Base-by-base conservation (phyloP, 2,329 filamentous ascomycete genomes). In the Verticillium longisporum region DNA sequence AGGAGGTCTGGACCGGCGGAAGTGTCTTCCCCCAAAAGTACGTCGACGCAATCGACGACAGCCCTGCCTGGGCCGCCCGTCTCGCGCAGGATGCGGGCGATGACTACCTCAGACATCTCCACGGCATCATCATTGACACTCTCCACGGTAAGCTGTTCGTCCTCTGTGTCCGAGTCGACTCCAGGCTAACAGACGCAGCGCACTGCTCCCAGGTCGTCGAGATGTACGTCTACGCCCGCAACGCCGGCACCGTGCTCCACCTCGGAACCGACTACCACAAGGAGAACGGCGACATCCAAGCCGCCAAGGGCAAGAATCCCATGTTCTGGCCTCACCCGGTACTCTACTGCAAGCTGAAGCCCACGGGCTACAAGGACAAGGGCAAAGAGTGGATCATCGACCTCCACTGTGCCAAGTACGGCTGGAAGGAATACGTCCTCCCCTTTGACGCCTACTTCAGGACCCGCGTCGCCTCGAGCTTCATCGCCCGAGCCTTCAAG, bases 301-400 rank as follows among this genome's bases (percentile, higher is more conserved):
- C 36, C 5, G 26, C 45, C 26, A 62, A 60, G 13, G 60, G 60
- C 54, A 65, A 62, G n/a, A 54, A 65, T 9, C 60, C 62, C 15
- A 65, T 65, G 63, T 65, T 65, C 60, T 63, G 62, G 60, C 62
- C 62, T 38, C 63, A 62, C n/a, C 60, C 60, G 1, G 55, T 65
- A 15, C 63, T 65, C 41, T 61, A 45, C 31, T 60, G 60, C 31
- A 56, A 53, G 3, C 56, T 63, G 18, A 61, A 55, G 32, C 56
- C 50, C 31, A 33, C 34, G 14, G 15, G 36, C 0, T 26, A 57
- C 34, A 50, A 50, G 7, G 45, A 21, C 45, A 7, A 50, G 45
- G 11, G 21, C 13, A 53, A 62, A 6, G 58, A 61, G 9, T 62
- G 45, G 55, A 54, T 62, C 41, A 55, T 65, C 50, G 63, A 65